phyloP scores from a whole-genome alignment of 1,139 yeast species.

The Pichia kudriavzevii region DNA sequence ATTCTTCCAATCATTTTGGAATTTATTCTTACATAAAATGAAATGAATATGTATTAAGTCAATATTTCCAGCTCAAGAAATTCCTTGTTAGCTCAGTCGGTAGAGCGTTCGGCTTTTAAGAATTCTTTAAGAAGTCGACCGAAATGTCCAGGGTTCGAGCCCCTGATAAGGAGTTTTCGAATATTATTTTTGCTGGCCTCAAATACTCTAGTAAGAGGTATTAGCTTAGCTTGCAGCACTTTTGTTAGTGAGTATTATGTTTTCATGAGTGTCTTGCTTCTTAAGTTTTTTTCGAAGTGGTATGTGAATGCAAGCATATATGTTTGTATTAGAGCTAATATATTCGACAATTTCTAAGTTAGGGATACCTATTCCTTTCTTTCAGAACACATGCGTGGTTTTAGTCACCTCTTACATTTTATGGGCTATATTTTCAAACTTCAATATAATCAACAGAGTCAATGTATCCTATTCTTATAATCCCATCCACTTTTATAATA shows the following conservation, averaged over 20 bases:
- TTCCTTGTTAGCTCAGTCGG: constrained; percentile 40
- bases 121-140: constrained; percentile 29
- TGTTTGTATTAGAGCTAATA: constrained; percentile 1
- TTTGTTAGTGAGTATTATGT: no score
- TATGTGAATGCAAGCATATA: no score
- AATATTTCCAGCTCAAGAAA: background rate
- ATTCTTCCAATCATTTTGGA: no score
- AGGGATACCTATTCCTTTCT: constrained; percentile 5
- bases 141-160: constrained; percentile 45
- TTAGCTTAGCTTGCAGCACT: no score
- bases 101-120: constrained; percentile 43
- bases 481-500: constrained; percentile 9
- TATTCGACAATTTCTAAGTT: constrained; percentile 1
- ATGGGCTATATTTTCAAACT: constrained; percentile 6
- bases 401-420: constrained; percentile 5
- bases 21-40: no score
- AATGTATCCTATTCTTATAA: constrained; percentile 14
- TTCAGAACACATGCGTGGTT: constrained; percentile 12
- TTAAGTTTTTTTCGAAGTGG: no score
- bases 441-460: constrained; percentile 13
- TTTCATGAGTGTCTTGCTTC: no score
- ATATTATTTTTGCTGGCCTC: constrained; percentile 11
- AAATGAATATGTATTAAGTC: no score
- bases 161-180: constrained; percentile 35
- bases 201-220: no score